Evolutionary conservation across 1,284 basidiomycete genomes (phyloP), one percentile per base, ranked within the genome.

Genomic region (Moniliophthora roreri): DNA sequence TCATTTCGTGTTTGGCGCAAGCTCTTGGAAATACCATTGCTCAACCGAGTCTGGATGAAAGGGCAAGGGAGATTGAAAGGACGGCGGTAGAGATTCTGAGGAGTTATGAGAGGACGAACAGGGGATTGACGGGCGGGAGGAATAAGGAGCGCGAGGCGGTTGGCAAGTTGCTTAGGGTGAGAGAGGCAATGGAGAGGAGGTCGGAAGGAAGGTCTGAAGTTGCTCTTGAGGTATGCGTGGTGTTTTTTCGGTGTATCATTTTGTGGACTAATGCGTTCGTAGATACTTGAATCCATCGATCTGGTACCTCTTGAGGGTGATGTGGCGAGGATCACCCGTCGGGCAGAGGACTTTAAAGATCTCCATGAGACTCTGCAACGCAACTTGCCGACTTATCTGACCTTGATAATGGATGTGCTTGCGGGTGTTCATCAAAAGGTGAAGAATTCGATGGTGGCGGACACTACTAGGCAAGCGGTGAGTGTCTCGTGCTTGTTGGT

Each of bases 381-480:
- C 58, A 98, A 97, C 72, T 75, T 98, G 65, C 92, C 94, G 65
- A 84, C 86, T 4, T 91, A 97, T 66, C 80, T 98, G 36, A 84
- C 93, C 24, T 82, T 95, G 51, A 90, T 91, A n/a, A 99, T 98
- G 96, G 93, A 95, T 65, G 86, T 89, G 23, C 82, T 99, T 24
- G 89, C 90, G 58, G 83, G 81, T 20, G 80, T 94, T 8, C 88
- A 93, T 61, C 85, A 87, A 58, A 82, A 82, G 58, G 74, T 87
- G 53, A 95, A 95, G 70, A 73, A 78, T n/a, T 85, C 87, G 23
- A 74, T 80, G 39, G 84, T 84, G 50, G 81, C 87, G 13, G 92
- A 93, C 61, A 77, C 80, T 20, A 84, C 82, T 2, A 77, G 87
- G 58, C 88, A 92, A 62, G 81, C 85, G 77, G 90, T 90, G 56